Evolutionary conservation across 2,329 filamentous ascomycete genomes (phyloP).

Genomic region (Escovopsis weberi): DNA sequence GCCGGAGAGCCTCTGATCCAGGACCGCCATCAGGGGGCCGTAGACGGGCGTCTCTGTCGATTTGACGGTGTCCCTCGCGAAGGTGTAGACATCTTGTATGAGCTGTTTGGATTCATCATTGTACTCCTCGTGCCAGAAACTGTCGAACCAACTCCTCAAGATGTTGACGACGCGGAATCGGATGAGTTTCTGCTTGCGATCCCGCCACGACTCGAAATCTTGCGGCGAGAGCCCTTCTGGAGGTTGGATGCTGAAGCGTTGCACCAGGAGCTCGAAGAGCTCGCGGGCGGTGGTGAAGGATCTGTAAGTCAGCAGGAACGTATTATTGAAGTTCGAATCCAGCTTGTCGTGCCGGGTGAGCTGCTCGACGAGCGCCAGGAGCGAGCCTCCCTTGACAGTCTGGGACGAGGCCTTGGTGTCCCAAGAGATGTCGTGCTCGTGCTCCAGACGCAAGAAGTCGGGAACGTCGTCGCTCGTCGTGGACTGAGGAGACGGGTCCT

Average conservation of each 20-base stretch:
- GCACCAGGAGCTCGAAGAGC: slow-evolving; percentile 82
- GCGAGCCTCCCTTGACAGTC: slow-evolving; percentile 73
- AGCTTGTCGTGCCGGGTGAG: slow-evolving; percentile 91
- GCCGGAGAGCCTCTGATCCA: slow-evolving; percentile 78
- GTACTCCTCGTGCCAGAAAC: slow-evolving; percentile 95
- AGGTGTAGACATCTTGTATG: slow-evolving; percentile 77
- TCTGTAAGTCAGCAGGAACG: slow-evolving; percentile 89
- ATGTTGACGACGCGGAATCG: slow-evolving; percentile 95
- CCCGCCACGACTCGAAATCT: slow-evolving; percentile 78
- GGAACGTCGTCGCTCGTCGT: slow-evolving; percentile 60
- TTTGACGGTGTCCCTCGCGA: slow-evolving; percentile 83
- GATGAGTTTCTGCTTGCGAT: slow-evolving; percentile 91
- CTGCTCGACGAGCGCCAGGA: slow-evolving; percentile 83
- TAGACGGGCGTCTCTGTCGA: slow-evolving; percentile 88
- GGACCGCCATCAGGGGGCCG: slow-evolving; percentile 64
- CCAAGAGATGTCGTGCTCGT: slow-evolving; percentile 80
- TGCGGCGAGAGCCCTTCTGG: slow-evolving; percentile 61
- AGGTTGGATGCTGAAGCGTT: slow-evolving; percentile 84
- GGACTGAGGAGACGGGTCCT: slow-evolving; percentile 41
- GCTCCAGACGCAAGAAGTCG: slow-evolving; percentile 71
- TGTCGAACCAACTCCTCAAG: slow-evolving; percentile 95
- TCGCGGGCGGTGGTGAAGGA: slow-evolving; percentile 88
- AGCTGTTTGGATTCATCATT: slow-evolving; percentile 72
- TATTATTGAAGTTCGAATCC: slow-evolving; percentile 92
- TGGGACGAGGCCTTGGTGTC: slow-evolving; percentile 66